Evolutionary conservation across 371 early-diverging fungal species (phyloP).

Genomic region (Basidiobolus meristosporus): DNA sequence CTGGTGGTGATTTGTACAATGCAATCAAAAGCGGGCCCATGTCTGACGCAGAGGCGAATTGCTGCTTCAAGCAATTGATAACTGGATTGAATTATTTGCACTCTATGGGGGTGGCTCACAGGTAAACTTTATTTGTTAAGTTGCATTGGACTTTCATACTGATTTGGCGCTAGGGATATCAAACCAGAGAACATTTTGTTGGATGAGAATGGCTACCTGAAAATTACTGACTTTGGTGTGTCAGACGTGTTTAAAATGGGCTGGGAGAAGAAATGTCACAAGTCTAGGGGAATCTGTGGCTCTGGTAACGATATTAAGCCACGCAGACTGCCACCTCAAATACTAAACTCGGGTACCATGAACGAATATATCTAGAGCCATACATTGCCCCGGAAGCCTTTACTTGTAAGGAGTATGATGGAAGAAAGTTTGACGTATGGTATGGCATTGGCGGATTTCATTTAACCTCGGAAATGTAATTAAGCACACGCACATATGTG

Average conservation of each 20-base stretch:
- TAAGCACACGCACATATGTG: too few species aligned
- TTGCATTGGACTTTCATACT: too few species aligned
- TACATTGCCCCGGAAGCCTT: conserved; percentile 84
- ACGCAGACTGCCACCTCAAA: too few species aligned
- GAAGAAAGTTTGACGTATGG: conserved; percentile 67
- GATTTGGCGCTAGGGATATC: conserved; percentile 55
- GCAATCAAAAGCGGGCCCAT: conserved; percentile 49
- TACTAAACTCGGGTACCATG: too few species aligned
- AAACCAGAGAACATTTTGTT: conserved; percentile 87
- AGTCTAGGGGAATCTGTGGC: conserved; percentile 64
- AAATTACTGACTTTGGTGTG: conserved; percentile 96
- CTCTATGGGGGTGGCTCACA: conserved; percentile 84
- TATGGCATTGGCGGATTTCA: too few species aligned
- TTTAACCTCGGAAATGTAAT: too few species aligned
- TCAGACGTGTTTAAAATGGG: conserved; percentile 78
- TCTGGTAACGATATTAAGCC: conserved; percentile 78
- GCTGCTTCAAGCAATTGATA: conserved; percentile 84
- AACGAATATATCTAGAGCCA: conserved; percentile 69
- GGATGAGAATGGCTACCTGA: conserved; percentile 59
- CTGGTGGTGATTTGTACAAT: conserved; percentile 66
- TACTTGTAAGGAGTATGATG: conserved; percentile 47
- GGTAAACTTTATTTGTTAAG: conserved; percentile 9
- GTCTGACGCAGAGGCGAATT: conserved; percentile 50
- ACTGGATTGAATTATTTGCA: conserved; percentile 78
- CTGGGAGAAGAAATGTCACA: conserved; percentile 44